phyloP scores from a whole-genome alignment of 108 stramenopile species.

The Nitzschia putrida region DNA sequence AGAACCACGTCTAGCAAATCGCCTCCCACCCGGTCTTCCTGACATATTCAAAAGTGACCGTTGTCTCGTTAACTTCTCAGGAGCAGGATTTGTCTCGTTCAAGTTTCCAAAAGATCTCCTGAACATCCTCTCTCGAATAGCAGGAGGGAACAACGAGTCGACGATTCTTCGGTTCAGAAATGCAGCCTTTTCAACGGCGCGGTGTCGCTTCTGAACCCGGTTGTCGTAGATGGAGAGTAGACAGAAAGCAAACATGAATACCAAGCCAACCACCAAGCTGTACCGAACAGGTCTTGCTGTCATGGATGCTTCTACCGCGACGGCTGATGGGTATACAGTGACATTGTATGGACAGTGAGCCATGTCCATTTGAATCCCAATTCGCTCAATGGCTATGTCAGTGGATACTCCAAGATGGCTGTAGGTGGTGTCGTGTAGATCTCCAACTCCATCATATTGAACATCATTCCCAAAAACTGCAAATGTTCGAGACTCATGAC shows the following conservation, averaged over 20 bases:
- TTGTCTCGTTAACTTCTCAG: too few species aligned
- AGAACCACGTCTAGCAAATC: background rate
- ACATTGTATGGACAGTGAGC: background rate
- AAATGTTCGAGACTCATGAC: slow-evolving; percentile 43
- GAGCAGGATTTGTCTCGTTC: background rate
- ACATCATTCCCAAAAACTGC: slow-evolving; percentile 40
- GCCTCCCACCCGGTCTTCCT: background rate
- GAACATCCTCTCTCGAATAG: slow-evolving; percentile 6
- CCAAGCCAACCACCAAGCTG: background rate
- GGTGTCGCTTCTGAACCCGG: background rate
- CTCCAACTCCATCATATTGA: slow-evolving; percentile 50
- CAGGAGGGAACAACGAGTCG: slow-evolving; percentile 3
- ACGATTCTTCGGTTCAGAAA: background rate
- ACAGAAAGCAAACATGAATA: slow-evolving; percentile 4
- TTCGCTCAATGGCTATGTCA: background rate
- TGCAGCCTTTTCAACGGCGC: background rate
- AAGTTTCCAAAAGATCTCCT: background rate
- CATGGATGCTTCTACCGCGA: background rate
- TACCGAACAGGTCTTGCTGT: background rate
- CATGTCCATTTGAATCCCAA: background rate
- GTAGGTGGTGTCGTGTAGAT: slow-evolving; percentile 41
- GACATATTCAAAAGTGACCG: too few species aligned
- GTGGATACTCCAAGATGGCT: background rate
- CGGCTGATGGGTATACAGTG: slow-evolving; percentile 4
- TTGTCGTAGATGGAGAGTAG: slow-evolving; percentile 4